Evolutionary conservation across 805 yeast genomes (phyloP), one percentile per base, ranked within the genome.

Genomic region (Candida boleticola): DNA sequence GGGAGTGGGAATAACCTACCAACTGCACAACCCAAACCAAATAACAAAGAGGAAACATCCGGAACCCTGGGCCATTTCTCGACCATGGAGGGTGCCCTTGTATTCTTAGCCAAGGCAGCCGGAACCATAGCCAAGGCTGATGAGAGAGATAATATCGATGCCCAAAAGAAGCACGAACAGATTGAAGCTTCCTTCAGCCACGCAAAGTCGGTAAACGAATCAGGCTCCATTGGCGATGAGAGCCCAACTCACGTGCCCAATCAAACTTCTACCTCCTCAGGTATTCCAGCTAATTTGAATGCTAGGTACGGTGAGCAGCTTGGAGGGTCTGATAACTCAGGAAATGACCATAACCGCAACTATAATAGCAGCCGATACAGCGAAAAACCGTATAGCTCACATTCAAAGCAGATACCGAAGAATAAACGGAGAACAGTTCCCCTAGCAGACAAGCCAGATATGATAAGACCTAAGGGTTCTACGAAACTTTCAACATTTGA

Each of bases 101-200:
- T 79, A 22, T 85, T 81, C 56, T 58, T 85, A 18, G 92, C 93
- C 4, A 81, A 82, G 49, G 87, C 89, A 0, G 93, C 92, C 0
- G 92, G 89, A 0, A 76, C 83, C 9, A 81, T 83, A 16, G 86
- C 89, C 3, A 71, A 76, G 45, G 83, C 85, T 2, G 88, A 81
- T 53, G 81, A 74, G 47, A 64, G 85, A 47, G 87, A 82, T 52
- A 64, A 77, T 31, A 77, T 79, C 29, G 77, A 73, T 56, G 85
- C 78, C 1, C 57, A 72, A 41, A 68, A 66, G 37, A 67, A 71
- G 44, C 79, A 78, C 45, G 71, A 66, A 34, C 73, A 67, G 44
- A 51, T 79, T 13, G 83, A 78, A 41, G 53, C 47, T n/a, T 45
- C 26, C 19, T 40, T 14, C 37, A 34, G 19, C 20, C 17, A 20